phyloP scores from a whole-genome alignment of 306 rosid species.

The Purshia tridentata region DNA sequence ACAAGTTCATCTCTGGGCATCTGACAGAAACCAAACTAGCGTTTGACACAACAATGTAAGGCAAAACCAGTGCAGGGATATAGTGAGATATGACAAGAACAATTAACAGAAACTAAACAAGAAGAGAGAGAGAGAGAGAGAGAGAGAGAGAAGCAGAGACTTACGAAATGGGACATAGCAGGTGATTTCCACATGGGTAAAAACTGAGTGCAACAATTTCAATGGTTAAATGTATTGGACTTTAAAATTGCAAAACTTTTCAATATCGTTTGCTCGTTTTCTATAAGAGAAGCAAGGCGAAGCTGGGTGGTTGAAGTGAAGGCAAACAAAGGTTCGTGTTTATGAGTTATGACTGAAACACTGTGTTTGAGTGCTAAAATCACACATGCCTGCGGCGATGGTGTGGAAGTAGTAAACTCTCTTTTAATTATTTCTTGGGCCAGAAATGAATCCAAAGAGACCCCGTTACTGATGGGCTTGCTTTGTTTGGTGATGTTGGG shows the following conservation, averaged over 20 bases:
- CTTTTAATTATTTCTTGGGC: no score
- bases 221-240: not conserved
- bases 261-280: not conserved
- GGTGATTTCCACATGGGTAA: conserved; percentile 23
- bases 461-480: no score
- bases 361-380: not conserved
- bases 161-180: conserved; percentile 25
- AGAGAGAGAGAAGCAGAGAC: not conserved
- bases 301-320: not conserved
- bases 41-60: no score
- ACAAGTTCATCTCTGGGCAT: no score
- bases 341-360: no score
- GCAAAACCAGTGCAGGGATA: no score
- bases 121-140: not conserved
- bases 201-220: not conserved
- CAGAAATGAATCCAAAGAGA: no score
- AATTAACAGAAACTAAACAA: not conserved
- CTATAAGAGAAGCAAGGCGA: not conserved
- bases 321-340: not conserved
- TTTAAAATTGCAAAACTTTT: no score
- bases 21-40: not conserved
- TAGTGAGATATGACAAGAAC: no score
- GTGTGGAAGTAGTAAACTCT: no score
- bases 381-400: no score
- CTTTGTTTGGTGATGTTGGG: no score